Percentiles rank a stretch among this genome's conserved stretches.
Conservation (phyloP, 2,329 filamentous ascomycete genomes). For the Proliferodiscus dingleyae region DNA sequence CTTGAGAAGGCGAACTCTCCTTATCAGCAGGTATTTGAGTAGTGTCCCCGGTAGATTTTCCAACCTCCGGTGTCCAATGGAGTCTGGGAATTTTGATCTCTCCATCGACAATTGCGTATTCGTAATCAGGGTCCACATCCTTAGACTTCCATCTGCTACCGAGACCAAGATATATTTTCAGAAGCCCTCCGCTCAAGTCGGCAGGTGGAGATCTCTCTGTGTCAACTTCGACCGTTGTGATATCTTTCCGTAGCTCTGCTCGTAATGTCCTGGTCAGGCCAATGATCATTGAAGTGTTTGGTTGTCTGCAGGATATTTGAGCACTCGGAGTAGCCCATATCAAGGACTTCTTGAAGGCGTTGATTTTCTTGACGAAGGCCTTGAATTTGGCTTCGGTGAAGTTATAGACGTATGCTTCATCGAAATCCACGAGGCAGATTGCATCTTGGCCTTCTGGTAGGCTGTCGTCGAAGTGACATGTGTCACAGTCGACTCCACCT, state of each 20-base stretch:
- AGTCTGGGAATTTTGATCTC: slow-evolving; percentile 23
- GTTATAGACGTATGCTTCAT: slow-evolving; percentile 23
- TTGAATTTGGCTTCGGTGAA: slow-evolving; percentile 12
- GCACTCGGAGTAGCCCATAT: slow-evolving; percentile 19
- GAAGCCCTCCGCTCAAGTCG: background rate
- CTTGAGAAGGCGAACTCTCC: background rate
- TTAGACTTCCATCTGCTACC: background rate
- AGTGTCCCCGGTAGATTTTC: slow-evolving; percentile 8
- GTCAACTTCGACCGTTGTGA: slow-evolving; percentile 23
- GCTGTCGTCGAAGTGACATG: slow-evolving; percentile 6
- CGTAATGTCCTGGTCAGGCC: slow-evolving; percentile 19
- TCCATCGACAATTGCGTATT: slow-evolving; percentile 26
- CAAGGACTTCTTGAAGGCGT: slow-evolving; percentile 1
- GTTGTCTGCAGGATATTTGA: slow-evolving; percentile 19
- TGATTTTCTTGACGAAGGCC: slow-evolving; percentile 10
- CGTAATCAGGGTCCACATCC: slow-evolving; percentile 22
- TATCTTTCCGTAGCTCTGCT: slow-evolving; percentile 13
- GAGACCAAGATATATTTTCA: slow-evolving; percentile 6
- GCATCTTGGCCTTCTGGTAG: slow-evolving; percentile 20
- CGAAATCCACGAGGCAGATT: slow-evolving; percentile 24
- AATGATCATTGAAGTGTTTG: slow-evolving; percentile 13
- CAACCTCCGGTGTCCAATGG: slow-evolving; percentile 14
- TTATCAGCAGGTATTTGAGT: background rate
- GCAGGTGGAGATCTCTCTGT: slow-evolving; percentile 2
- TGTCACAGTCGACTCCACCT: slow-evolving; percentile 1